phyloP scores from a whole-genome alignment of 2,329 filamentous ascomycete genomes.

The Aspergillus fischeri region DNA sequence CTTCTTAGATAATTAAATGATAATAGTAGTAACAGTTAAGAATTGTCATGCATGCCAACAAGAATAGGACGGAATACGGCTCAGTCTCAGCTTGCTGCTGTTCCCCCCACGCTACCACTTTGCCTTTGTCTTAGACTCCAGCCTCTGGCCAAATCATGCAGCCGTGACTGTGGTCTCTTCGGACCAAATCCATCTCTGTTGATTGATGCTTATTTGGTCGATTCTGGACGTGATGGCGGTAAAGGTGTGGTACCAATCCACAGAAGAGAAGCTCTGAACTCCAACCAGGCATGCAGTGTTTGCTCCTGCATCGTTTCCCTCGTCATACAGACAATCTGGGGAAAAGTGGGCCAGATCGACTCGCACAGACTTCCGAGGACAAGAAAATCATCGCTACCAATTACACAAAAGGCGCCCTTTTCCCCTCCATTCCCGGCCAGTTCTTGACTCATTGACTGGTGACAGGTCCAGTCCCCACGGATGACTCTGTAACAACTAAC shows the following conservation, averaged over 20 bases:
- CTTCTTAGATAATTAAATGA: neutral
- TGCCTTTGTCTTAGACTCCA: conserved; percentile 1
- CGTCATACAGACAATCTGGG: conserved; percentile 16
- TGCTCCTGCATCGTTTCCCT: neutral
- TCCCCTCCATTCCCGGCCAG: neutral
- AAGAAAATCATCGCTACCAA: conserved; percentile 2
- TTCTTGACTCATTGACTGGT: neutral
- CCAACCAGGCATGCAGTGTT: neutral
- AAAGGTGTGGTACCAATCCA: neutral
- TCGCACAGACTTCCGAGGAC: conserved; percentile 12
- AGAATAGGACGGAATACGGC: conserved; percentile 15
- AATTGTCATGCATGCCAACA: conserved; percentile 18
- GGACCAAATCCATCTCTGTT: neutral
- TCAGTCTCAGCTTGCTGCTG: conserved; percentile 21
- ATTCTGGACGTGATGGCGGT: neutral
- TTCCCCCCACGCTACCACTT: conserved; percentile 15
- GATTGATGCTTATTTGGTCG: neutral
- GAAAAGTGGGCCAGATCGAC: conserved; percentile 22
- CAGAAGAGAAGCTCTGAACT: neutral
- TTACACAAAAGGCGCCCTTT: too few species aligned
- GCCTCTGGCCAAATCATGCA: neutral
- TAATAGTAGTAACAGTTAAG: conserved; percentile 5
- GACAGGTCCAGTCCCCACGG: neutral
- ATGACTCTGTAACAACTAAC: neutral
- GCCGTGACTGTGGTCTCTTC: neutral